Conservation (phyloP, 495 filamentous ascomycete species). For the Xylaria grammica region DNA sequence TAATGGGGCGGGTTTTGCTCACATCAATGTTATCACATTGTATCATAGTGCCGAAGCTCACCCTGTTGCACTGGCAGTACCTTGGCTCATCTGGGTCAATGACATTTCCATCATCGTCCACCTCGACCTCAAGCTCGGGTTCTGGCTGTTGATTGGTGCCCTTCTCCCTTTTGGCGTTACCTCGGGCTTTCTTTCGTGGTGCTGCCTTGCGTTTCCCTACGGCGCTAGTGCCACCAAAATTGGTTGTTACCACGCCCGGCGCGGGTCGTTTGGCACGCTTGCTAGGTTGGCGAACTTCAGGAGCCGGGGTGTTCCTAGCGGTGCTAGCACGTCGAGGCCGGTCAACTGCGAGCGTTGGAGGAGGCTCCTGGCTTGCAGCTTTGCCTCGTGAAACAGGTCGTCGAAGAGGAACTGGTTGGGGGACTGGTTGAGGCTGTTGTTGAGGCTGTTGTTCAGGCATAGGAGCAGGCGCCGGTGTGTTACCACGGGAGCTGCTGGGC, state of each 20-base stretch:
- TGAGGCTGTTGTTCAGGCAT: slow-evolving; percentile 25
- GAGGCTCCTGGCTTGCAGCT: slow-evolving; percentile 56
- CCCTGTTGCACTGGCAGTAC: slow-evolving; percentile 90
- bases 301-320: slow-evolving; percentile 61
- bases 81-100: slow-evolving; percentile 87
- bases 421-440: slow-evolving; percentile 20
- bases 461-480: slow-evolving; percentile 27
- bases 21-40: slow-evolving; percentile 90
- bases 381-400: slow-evolving; percentile 56
- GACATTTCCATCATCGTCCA: slow-evolving; percentile 71
- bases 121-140: slow-evolving; percentile 54
- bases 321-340: slow-evolving; percentile 62
- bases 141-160: slow-evolving; percentile 43
- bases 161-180: slow-evolving; percentile 56
- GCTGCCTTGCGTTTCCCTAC: slow-evolving; percentile 82
- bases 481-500: slow-evolving; percentile 27
- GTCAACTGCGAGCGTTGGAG: slow-evolving; percentile 50
- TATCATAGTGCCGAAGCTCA: slow-evolving; percentile 95
- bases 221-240: slow-evolving; percentile 72
- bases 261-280: slow-evolving; percentile 71
- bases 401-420: slow-evolving; percentile 30
- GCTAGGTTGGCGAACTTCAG: slow-evolving; percentile 50
- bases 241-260: slow-evolving; percentile 74
- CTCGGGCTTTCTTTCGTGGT: slow-evolving; percentile 64
- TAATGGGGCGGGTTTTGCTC: slow-evolving; percentile 43